These are phyloP conservation scores for Pilaira anomala DNA, from an alignment of 192 early-diverging fungal species.

Conservation along the genomic window DNA sequence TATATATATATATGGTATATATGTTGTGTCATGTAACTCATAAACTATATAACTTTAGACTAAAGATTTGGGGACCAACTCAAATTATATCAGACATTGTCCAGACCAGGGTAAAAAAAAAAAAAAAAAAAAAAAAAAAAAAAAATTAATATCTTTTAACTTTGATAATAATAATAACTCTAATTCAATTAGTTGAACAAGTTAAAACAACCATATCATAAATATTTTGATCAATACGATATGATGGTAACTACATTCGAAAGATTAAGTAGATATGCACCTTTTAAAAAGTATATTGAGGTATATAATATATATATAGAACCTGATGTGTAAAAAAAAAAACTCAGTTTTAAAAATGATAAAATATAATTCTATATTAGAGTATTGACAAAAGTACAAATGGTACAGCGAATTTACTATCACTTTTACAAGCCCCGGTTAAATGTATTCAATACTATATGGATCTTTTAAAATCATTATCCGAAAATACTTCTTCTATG, in stretches of 20 bases:
- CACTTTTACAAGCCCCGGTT: slow-evolving; percentile 22
- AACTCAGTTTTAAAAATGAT: neutral
- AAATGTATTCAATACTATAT: slow-evolving; percentile 20
- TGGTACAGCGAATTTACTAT: slow-evolving; percentile 18
- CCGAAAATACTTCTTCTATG: slow-evolving; percentile 23
- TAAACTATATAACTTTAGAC: slow-evolving; percentile 5
- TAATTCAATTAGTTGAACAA: neutral
- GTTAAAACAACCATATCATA: slow-evolving; percentile 15
- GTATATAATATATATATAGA: slow-evolving; percentile 7
- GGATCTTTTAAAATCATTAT: slow-evolving; percentile 11
- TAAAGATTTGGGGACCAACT: slow-evolving; percentile 39
- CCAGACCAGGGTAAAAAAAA: slow-evolving; percentile 23
- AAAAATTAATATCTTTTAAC: too few relatives aligned
- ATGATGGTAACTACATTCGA: slow-evolving; percentile 27
- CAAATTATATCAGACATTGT: slow-evolving; percentile 40
- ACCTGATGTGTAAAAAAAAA: neutral
- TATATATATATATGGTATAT: too few relatives aligned
- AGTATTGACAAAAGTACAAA: slow-evolving; percentile 16
- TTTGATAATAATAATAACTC: neutral
- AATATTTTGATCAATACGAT: slow-evolving; percentile 26
- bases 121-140: neutral
- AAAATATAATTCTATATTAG: slow-evolving; percentile 10
- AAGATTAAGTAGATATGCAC: slow-evolving; percentile 18
- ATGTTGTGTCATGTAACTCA: neutral
- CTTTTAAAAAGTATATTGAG: slow-evolving; percentile 37